phyloP scores from a whole-genome alignment of 2,329 filamentous ascomycete species.

The Claviceps monticola region DNA sequence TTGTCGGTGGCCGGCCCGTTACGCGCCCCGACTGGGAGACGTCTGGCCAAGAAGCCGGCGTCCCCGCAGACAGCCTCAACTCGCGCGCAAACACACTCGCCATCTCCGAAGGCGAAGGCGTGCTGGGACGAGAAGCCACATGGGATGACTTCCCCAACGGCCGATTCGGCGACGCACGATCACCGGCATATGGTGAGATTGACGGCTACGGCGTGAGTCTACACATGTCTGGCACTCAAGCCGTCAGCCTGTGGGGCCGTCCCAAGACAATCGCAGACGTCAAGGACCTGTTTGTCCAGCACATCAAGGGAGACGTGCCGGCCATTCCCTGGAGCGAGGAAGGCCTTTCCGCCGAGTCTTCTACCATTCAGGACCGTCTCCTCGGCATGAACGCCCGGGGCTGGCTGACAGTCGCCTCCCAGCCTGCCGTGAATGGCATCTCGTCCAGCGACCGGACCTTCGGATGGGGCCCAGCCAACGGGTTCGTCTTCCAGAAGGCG shows the following conservation, averaged over 20 bases:
- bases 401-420: conserved; percentile 94
- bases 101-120: conserved; percentile 86
- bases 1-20: conserved; percentile 52
- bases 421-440: conserved; percentile 83
- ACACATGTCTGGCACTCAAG: conserved; percentile 76
- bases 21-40: conserved; percentile 55
- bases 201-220: conserved; percentile 96
- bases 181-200: conserved; percentile 88
- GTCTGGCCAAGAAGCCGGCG: conserved; percentile 60
- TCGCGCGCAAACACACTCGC: conserved; percentile 73
- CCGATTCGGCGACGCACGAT: conserved; percentile 84
- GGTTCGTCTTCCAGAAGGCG: conserved; percentile 95
- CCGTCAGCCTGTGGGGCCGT: conserved; percentile 72
- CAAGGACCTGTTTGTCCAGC: conserved; percentile 63
- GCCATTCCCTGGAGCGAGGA: conserved; percentile 94
- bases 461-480: conserved; percentile 84
- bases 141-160: conserved; percentile 99
- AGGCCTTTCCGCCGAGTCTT: conserved; percentile 69
- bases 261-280: conserved; percentile 61
- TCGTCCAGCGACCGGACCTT: conserved; percentile 65
- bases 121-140: conserved; percentile 82
- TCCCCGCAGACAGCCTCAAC: conserved; percentile 62
- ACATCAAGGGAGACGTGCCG: conserved; percentile 64
- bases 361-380: conserved; percentile 63
- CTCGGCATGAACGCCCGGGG: conserved; percentile 63